phyloP scores from a whole-genome alignment of 441 rosid species.

The Erodium moschatum region DNA sequence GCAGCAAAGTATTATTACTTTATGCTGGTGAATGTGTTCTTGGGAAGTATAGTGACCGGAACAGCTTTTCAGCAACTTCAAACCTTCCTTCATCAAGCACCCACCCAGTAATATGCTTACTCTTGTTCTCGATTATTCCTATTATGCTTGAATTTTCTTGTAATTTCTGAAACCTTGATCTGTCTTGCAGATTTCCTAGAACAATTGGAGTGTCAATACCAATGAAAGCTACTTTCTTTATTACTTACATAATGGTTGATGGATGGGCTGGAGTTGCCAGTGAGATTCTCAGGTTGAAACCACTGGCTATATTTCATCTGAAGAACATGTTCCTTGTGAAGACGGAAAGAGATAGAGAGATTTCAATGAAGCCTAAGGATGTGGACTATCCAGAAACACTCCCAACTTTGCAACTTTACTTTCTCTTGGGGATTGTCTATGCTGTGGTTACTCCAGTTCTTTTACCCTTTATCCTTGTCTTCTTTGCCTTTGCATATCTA shows the following conservation, averaged over 20 bases:
- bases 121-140: not conserved
- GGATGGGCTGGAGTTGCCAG: constrained; percentile 98
- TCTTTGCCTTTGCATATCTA: constrained; percentile 65
- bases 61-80: constrained; percentile 76
- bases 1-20: constrained; percentile 79
- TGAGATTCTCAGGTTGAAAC: constrained; percentile 72
- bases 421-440: constrained; percentile 83
- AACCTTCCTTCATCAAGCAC: constrained; percentile 53
- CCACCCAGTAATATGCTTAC: constrained; percentile 46
- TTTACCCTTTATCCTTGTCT: constrained; percentile 80
- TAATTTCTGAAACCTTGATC: not conserved
- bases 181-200: constrained; percentile 53
- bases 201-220: constrained; percentile 87
- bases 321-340: constrained; percentile 85
- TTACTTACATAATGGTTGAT: constrained; percentile 30
- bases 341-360: constrained; percentile 91
- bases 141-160: not conserved
- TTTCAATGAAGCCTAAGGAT: constrained; percentile 88
- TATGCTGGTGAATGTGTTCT: constrained; percentile 72
- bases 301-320: constrained; percentile 69
- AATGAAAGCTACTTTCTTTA: constrained; percentile 13
- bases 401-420: constrained; percentile 83
- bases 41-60: constrained; percentile 60
- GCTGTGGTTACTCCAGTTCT: constrained; percentile 72
- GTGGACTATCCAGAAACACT: constrained; percentile 75